Evolutionary conservation across 2,329 filamentous ascomycete species (phyloP).

Genomic region (Dothideomycetidae sp.): DNA sequence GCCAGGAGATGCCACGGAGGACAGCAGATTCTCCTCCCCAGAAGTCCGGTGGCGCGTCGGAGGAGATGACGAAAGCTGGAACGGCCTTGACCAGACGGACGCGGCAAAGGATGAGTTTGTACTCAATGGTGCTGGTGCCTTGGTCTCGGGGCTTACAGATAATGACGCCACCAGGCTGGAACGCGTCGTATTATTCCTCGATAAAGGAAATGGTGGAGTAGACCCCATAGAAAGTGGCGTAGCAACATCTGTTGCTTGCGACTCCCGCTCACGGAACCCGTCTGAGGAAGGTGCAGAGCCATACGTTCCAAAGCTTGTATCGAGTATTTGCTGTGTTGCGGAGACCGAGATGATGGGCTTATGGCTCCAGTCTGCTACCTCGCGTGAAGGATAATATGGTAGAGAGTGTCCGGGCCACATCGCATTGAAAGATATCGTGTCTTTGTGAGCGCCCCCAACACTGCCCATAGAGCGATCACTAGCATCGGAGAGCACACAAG

Average conservation of each 20-base stretch:
- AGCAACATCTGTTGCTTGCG: constrained; percentile 29
- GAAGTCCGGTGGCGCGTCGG: constrained; percentile 17
- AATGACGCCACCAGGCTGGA: constrained; percentile 29
- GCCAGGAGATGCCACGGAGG: constrained; percentile 25
- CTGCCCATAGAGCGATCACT: neutral
- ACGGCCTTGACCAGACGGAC: constrained; percentile 27
- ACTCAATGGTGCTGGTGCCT: constrained; percentile 13
- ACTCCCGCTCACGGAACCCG: constrained; percentile 34
- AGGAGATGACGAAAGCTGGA: constrained; percentile 26
- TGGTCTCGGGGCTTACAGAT: constrained; percentile 29
- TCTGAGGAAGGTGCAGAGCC: constrained; percentile 36
- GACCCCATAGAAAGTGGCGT: constrained; percentile 39
- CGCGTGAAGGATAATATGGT: constrained; percentile 4
- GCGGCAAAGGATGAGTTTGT: constrained; percentile 28
- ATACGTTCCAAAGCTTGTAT: constrained; percentile 31
- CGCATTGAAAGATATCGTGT: neutral
- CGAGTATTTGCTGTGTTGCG: constrained; percentile 38
- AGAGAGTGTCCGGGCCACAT: constrained; percentile 5
- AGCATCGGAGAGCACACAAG: constrained; percentile 42
- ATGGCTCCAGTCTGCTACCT: constrained; percentile 1
- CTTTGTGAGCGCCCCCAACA: constrained; percentile 1
- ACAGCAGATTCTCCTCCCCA: constrained; percentile 26
- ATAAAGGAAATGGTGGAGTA: constrained; percentile 33
- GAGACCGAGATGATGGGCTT: constrained; percentile 17
- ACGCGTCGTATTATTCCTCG: constrained; percentile 26